These are phyloP conservation scores for Cystobasidium onofrii DNA, from an alignment of 768 basidiomycete species.

Conservation along the genomic window DNA sequence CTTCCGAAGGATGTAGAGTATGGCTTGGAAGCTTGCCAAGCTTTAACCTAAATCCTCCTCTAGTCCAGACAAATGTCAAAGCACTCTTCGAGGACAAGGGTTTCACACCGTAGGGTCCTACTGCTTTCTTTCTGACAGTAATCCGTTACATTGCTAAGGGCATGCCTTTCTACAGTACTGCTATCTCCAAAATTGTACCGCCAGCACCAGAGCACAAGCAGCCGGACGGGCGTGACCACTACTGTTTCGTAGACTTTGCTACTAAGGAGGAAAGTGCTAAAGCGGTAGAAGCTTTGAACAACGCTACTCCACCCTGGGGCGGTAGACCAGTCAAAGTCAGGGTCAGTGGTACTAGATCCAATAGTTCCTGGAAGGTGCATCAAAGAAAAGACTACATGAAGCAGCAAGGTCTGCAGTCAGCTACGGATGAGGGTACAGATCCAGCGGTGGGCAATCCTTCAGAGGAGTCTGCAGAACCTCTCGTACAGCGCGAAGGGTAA, in stretches of 20 bases:
- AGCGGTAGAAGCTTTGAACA: neutral
- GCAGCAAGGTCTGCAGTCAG: neutral
- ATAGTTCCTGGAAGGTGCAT: neutral
- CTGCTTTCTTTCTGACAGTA: neutral
- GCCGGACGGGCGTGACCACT: neutral
- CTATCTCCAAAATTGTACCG: slow-evolving; percentile 6
- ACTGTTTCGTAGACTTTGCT: slow-evolving; percentile 3
- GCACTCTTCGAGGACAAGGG: neutral
- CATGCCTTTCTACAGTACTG: neutral
- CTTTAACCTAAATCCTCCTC: neutral
- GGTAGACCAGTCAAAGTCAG: slow-evolving; percentile 8
- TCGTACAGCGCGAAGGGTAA: too few species aligned
- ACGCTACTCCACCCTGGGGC: neutral
- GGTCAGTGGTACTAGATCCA: neutral
- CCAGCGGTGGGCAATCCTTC: neutral
- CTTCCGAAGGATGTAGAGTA: neutral
- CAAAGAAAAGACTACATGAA: neutral
- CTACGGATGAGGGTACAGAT: neutral
- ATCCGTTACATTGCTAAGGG: neutral
- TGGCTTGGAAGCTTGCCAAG: neutral
- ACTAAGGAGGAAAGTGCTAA: neutral
- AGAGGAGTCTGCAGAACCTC: neutral
- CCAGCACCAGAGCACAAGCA: neutral
- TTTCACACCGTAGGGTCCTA: neutral
- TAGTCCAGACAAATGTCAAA: neutral